Conservation (phyloP, 805 yeast genomes). For the Blastobotrys chiropterorum region DNA sequence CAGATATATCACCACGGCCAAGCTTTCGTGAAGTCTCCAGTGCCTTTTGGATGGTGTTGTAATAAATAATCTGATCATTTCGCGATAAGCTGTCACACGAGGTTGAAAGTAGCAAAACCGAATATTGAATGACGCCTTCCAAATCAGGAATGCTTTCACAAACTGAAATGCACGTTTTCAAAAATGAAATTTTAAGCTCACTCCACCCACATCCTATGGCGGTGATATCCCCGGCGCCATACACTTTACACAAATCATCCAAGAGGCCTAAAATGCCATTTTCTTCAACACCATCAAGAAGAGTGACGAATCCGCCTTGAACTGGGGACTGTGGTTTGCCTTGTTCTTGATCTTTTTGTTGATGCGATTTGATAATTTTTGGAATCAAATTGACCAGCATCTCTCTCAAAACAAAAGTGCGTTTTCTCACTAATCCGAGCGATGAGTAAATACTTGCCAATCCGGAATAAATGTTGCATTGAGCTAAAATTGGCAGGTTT, state of each 20-base stretch:
- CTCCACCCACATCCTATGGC: conserved; percentile 44
- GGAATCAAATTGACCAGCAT: conserved; percentile 42
- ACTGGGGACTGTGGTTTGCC: background rate
- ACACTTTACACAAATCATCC: conserved; percentile 44
- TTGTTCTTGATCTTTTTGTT: conserved; percentile 2
- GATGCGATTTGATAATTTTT: conserved; percentile 3
- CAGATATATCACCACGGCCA: conserved; percentile 13
- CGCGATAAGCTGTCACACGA: conserved; percentile 48
- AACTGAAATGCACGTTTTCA: conserved; percentile 46
- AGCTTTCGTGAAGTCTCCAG: conserved; percentile 14
- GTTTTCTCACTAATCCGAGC: conserved; percentile 58
- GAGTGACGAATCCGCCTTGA: conserved; percentile 1
- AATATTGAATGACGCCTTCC: conserved; percentile 39
- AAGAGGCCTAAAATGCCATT: conserved; percentile 39
- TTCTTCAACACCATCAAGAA: conserved; percentile 11
- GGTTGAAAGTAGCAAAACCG: conserved; percentile 49
- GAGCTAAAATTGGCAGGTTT: conserved; percentile 44
- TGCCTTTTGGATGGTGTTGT: conserved; percentile 31
- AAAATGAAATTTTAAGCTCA: conserved; percentile 48
- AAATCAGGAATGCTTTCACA: conserved; percentile 47
- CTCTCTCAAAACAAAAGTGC: conserved; percentile 62
- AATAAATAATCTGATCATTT: conserved; percentile 49
- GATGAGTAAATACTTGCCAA: conserved; percentile 59
- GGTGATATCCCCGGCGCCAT: conserved; percentile 42
- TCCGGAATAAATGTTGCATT: conserved; percentile 56